Evolutionary conservation across 1,284 basidiomycete species (phyloP).

Genomic region (Puccinia brachypodii): DNA sequence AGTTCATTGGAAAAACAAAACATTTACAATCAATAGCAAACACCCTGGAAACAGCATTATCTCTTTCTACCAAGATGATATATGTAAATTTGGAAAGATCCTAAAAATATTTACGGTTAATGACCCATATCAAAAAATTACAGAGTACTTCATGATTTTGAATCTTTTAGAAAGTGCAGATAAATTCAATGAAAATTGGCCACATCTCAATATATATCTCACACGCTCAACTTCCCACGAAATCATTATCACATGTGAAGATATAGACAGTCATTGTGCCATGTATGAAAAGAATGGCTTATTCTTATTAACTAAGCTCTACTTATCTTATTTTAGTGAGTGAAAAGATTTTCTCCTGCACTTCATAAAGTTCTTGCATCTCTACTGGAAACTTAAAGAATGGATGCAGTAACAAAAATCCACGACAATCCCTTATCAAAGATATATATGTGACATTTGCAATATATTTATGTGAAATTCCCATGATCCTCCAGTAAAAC

Average conservation of each 20-base stretch:
- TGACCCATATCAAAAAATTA: background rate
- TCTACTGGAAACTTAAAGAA: too few relatives aligned
- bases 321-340: background rate
- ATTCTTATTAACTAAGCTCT: background rate
- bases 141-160: background rate
- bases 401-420: background rate
- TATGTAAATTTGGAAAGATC: background rate
- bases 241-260: background rate
- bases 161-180: background rate
- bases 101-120: conserved; percentile 1
- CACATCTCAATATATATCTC: background rate
- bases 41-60: background rate
- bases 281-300: background rate
- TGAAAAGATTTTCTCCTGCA: background rate
- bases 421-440: background rate
- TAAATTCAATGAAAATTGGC: background rate
- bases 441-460: too few relatives aligned
- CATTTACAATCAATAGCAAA: background rate
- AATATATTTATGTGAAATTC: too few relatives aligned
- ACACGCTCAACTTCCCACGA: background rate
- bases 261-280: conserved; percentile 15
- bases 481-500: too few relatives aligned
- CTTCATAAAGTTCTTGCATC: background rate
- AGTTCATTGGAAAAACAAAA: conserved; percentile 13
- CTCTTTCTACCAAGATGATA: background rate